Base-by-base conservation (phyloP, 441 rosid species). In the Iberis amara region DNA sequence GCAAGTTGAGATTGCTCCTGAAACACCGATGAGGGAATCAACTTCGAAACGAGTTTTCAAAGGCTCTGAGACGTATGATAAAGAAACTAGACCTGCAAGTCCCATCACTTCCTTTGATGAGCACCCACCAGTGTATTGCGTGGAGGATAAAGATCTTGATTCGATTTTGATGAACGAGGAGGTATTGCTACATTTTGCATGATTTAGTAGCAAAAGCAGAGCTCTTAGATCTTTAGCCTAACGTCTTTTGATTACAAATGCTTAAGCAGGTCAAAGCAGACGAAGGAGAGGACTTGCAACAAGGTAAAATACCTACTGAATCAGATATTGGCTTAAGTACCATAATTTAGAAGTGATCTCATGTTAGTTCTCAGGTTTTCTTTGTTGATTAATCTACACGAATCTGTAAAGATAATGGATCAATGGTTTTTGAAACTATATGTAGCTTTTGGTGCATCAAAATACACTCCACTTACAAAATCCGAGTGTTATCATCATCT, bases 1-100 rank as follows among this genome's bases (percentile, higher is more conserved):
- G 43, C 75, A 58, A 70, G 60, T 50, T 27, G 68, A 67, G 61
- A 74, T 84, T 46, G 94, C 96, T 53, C 91, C 91, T 11, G 82
- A 74, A 41, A 86, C 94, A 8, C 97, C 95, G 0, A 66, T 69
- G 60, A 74, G 32, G 57, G 61, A 36, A 14, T 66, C 76, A 43
- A 62, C 63, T 45, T 61, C 72, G 9, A 33, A 39, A 62, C 79
- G 86, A 47, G 62, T 69, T 39, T 77, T 63, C 44, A 66, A 68
- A 53, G 83, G 79, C 62, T 79, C 71, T 18, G 80, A 57, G 65
- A 65, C 48, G 11, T 52, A 23, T 51, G 59, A 64, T 37, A 46
- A 47, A 45, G 60, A 71, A 26, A 39, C 39, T 4, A 58, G 68
- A 59, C 56, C 47, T 0, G 60, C 52, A 21, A 31, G 49, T 30